Evolutionary conservation across 805 yeast species (phyloP).

Genomic region (Wickerhamomyces chambardii): DNA sequence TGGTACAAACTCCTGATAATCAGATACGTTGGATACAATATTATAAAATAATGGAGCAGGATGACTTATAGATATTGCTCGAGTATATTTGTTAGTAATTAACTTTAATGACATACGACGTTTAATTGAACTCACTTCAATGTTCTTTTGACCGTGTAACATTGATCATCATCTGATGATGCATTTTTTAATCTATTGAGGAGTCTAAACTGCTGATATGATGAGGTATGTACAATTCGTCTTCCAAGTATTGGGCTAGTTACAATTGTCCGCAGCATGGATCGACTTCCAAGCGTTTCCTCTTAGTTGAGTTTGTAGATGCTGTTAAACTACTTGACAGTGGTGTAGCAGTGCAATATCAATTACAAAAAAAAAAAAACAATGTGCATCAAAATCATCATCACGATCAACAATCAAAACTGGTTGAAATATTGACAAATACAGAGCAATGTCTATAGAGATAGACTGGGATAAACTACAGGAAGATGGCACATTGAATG

Average conservation of each 20-base stretch:
- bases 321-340: too few relatives aligned
- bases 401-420: background rate
- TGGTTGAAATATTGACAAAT: too few relatives aligned
- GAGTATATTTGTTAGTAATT: too few relatives aligned
- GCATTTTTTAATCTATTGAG: too few relatives aligned
- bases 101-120: too few relatives aligned
- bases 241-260: too few relatives aligned
- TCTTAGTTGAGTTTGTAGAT: too few relatives aligned
- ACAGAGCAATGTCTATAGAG: slow-evolving; percentile 62
- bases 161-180: slow-evolving; percentile 1
- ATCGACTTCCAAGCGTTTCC: too few relatives aligned
- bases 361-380: background rate
- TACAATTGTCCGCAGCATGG: too few relatives aligned
- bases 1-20: slow-evolving; percentile 76
- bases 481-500: slow-evolving; percentile 33
- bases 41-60: slow-evolving; percentile 46
- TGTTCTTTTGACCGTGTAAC: slow-evolving; percentile 5
- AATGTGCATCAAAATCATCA: background rate
- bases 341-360: too few relatives aligned
- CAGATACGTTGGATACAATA: slow-evolving; percentile 63
- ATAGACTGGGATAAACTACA: slow-evolving; percentile 62
- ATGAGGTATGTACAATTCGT: background rate
- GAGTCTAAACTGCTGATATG: background rate
- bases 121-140: slow-evolving; percentile 7
- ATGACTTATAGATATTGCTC: slow-evolving; percentile 27